Evolutionary conservation across 2,329 filamentous ascomycete genomes (phyloP), one percentile per base, ranked within the genome.

Genomic region (Fusarium foetens): DNA sequence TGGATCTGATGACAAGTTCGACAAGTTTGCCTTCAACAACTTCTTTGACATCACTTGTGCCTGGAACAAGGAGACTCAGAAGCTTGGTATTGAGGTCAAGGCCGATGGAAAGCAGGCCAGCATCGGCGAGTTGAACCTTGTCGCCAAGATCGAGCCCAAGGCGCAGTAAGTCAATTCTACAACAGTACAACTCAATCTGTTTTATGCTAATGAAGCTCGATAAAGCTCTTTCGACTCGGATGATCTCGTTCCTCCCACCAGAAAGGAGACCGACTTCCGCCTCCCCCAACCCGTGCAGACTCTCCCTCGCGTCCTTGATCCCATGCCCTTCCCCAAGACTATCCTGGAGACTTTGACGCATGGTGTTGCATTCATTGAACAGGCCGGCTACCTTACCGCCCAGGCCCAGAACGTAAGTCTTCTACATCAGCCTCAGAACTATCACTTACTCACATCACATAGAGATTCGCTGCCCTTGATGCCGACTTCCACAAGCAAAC

Each of bases 311-410:
- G 42, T 73, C 4, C 21, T 59, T 3, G 51, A 58, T 1, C 59
- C 70, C 0, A n/a, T 74, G 38, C 70, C 72, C 1, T 74, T 74
- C 55, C 70, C 70, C 35, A 43, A 49, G 23, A 45, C 35, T 21
- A 52, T 74, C 3, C 8, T 73, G 5, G 72, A 74, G 4, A 73
- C 62, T 0, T 12, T 74, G 6, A 23, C n/a, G 6, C 68, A 74
- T 5, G 54, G 64, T 3, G 62, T 46, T 1, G 46, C 72, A 1
- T 74, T 65, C 58, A 49, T 70, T 2, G 72, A 74, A 3, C 64
- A 74, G n/a, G 70, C 70, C 6, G 70, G 66, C 12, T 70, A 72
- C 43, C 66, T 70, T 4, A 67, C 66, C 21, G 58, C 42, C 23
- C 59, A 72, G 25, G 70, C 70, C 7, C 48, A 64, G 13, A 61